Evolutionary conservation across 192 early-diverging fungal species (phyloP), one percentile per base, ranked within the genome.

Genomic region (Haplosporangium gracile): DNA sequence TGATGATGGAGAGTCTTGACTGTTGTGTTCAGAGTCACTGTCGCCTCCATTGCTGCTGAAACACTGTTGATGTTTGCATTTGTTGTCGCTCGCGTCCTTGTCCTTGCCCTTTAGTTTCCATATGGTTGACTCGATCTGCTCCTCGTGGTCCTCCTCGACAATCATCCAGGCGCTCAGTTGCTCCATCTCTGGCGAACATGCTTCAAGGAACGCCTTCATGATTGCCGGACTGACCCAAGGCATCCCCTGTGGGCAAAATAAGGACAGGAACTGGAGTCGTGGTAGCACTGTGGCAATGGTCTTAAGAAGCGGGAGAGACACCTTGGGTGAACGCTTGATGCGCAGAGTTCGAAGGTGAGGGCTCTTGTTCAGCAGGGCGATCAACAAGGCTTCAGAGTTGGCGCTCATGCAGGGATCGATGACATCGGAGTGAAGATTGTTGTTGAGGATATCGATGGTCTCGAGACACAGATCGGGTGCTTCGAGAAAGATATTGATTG

Each of bases 151-250:
- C 6, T 57, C 55, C 55, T 57, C 55, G 7, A 57, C 55, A 26
- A 57, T 57, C 55, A 57, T 24, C 55, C 55, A 57, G 24, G 55
- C 55, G 1, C 55, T 57, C 55, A 57, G 26, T 26, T 57, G 55
- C 24, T 57, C 55, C 55, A 26, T n/a, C 24, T 24, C 55, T 57
- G 55, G 24, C 0, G 55, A 57, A n/a, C 55, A 57, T n/a, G 55
- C 55, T 26, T 57, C 55, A 57, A 57, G 55, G n/a, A 57, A 57
- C 55, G 55, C 55, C 55, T 57, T 57, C 55, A 57, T 57, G 55
- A 6, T 57, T 8, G 55, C 24, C 0, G 55, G 55, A 57, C 55
- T 57, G 55, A 57, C 55, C 55, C 55, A 57, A 0, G 55, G 55
- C 55, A 57, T 57, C 9, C 55, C 55, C 8, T 57, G 55, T 26